Evolutionary conservation across 352 stramenopile species (phyloP), one percentile per base, ranked within the genome.

Genomic region (Phytopythium mirpurense): DNA sequence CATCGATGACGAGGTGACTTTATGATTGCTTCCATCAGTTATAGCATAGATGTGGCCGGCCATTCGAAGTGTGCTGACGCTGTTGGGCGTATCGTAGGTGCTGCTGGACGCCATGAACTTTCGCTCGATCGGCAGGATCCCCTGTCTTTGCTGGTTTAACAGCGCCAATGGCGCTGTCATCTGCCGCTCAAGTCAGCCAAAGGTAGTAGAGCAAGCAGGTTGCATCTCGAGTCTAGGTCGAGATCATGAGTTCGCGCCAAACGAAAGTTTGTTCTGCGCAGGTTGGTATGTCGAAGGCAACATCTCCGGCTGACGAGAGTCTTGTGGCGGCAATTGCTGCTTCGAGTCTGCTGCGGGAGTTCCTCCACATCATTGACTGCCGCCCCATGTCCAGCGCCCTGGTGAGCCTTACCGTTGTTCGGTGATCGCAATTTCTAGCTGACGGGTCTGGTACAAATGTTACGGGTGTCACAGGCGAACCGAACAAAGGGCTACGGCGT

Each of bases 401-500:
- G n/a, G n/a, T n/a, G n/a, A n/a, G n/a, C n/a, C n/a, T n/a, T n/a
- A n/a, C n/a, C n/a, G n/a, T n/a, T n/a, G n/a, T n/a, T n/a, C n/a
- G n/a, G n/a, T n/a, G n/a, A n/a, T n/a, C n/a, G n/a, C n/a, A n/a
- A n/a, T n/a, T n/a, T n/a, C n/a, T n/a, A n/a, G n/a, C n/a, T n/a
- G n/a, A n/a, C n/a, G n/a, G n/a, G n/a, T 21, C 41, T 93, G 56
- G 76, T 87, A 63, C 12, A 35, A 21, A 10, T 48, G 16, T 49
- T 27, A 8, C 2, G 8, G 50, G n/a, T 19, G 16, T 14, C 19
- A 27, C 0, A 86, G 59, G 82, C 78, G 19, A 87, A 94, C 38
- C 81, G 82, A 27, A 78, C 97, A 62, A 83, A 97, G 70, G 86
- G 95, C 54, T 98, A 96, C 70, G 93, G 95, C 34, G 96, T 97